Evolutionary conservation across 2,329 filamentous ascomycete species (phyloP).

Genomic region (Colletotrichum lupini): DNA sequence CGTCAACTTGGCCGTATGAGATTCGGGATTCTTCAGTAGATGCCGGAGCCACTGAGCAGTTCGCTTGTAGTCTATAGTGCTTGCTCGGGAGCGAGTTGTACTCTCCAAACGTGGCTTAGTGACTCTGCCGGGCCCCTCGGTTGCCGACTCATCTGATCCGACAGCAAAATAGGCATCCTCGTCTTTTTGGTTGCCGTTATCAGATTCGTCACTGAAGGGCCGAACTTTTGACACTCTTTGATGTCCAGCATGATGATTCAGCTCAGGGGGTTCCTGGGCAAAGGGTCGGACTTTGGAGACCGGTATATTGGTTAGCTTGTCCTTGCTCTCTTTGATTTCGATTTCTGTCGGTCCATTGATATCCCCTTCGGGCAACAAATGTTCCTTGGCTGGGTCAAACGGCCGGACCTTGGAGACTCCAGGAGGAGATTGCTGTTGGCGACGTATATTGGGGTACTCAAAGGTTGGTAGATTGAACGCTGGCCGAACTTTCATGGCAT

Average conservation of each 20-base stretch:
- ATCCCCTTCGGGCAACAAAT: not conserved
- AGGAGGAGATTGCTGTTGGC: slow-evolving; percentile 17
- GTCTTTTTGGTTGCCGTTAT: not conserved
- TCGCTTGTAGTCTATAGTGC: slow-evolving; percentile 46
- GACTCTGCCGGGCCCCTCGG: slow-evolving; percentile 4
- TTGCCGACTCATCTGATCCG: slow-evolving; percentile 20
- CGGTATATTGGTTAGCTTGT: not conserved
- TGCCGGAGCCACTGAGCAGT: slow-evolving; percentile 48
- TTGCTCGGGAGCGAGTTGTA: slow-evolving; percentile 39
- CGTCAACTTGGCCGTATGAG: slow-evolving; percentile 43
- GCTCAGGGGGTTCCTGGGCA: slow-evolving; percentile 10
- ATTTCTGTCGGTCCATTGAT: not conserved
- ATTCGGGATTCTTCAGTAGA: slow-evolving; percentile 42
- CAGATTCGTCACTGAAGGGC: slow-evolving; percentile 14
- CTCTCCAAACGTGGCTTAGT: slow-evolving; percentile 33
- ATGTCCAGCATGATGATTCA: slow-evolving; percentile 33
- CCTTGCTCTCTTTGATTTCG: not conserved
- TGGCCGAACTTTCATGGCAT: slow-evolving; percentile 42
- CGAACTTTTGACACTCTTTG: slow-evolving; percentile 21
- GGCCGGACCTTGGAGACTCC: slow-evolving; percentile 39
- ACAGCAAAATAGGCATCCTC: slow-evolving; percentile 2
- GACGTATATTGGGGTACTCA: slow-evolving; percentile 10
- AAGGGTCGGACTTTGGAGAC: slow-evolving; percentile 28
- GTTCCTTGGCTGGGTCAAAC: slow-evolving; percentile 25
- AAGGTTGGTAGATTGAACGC: slow-evolving; percentile 36